These are phyloP conservation scores for Acanthochlamys bracteata DNA, from an alignment of 106 monocot species.

Conservation along the genomic window DNA sequence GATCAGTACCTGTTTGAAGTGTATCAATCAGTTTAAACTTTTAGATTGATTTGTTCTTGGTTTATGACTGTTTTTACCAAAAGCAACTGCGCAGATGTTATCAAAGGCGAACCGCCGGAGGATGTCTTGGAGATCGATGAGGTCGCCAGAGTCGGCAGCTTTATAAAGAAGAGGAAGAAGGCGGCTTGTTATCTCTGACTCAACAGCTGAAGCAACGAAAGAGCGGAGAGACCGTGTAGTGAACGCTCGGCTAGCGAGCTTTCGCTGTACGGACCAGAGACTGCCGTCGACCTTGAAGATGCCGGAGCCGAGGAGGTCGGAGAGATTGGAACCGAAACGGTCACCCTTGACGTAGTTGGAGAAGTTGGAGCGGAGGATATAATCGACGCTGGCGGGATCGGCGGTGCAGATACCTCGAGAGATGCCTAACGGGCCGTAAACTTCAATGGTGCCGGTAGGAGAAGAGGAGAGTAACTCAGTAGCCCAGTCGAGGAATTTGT, in stretches of 20 bases:
- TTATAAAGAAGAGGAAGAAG: conserved; percentile 21
- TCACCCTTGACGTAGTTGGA: conserved; percentile 27
- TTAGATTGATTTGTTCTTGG: conserved; percentile 18
- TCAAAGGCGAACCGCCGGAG: conserved; percentile 32
- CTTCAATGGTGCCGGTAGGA: conserved; percentile 16
- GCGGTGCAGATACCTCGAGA: conserved; percentile 16
- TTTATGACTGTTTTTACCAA: too few species aligned
- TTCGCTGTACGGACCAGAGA: conserved; percentile 21
- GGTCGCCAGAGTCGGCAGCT: conserved; percentile 5
- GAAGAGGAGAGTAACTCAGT: conserved; percentile 14
- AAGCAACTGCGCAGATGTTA: conserved; percentile 24
- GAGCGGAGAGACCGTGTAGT: conserved; percentile 10
- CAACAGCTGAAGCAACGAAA: conserved; percentile 20
- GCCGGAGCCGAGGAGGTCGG: conserved; percentile 33
- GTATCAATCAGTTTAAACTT: too few species aligned
- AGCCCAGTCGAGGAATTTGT: conserved; percentile 38
- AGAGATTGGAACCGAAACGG: conserved; percentile 1
- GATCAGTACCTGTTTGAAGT: too few species aligned
- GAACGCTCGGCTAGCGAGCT: conserved; percentile 22
- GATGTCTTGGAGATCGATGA: conserved; percentile 30
- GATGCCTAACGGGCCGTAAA: conserved; percentile 11
- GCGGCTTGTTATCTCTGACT: conserved; percentile 4
- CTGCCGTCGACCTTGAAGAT: conserved; percentile 26
- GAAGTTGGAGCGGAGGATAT: conserved; percentile 23
- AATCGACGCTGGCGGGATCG: conserved; percentile 16